A percentile compares a stretch with the other conserved stretches of the same genome.
Evolutionary conservation across 305 asterid species (phyloP).

Genomic region (Fraxinus platypoda): DNA sequence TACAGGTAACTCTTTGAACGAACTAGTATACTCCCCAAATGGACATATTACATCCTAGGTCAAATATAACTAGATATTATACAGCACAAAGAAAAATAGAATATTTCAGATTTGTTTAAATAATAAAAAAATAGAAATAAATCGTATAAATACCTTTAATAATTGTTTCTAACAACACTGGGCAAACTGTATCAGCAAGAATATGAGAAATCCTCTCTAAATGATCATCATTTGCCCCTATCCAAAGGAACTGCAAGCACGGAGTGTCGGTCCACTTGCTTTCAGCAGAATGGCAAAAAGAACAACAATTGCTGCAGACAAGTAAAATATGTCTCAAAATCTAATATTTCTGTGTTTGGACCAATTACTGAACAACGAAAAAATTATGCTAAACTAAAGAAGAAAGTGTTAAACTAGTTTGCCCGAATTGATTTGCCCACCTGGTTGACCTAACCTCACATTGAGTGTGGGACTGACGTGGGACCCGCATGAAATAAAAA

Average conservation of each 20-base stretch:
- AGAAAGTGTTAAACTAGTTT: too few relatives aligned
- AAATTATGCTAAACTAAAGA: not conserved
- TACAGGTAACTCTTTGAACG: slow-evolving; percentile 8
- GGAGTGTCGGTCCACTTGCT: slow-evolving; percentile 51
- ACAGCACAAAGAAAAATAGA: not conserved
- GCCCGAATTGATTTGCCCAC: too few relatives aligned
- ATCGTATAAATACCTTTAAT: slow-evolving; percentile 64
- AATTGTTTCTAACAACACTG: slow-evolving; percentile 73
- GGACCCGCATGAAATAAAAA: too few relatives aligned
- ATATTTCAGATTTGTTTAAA: not conserved
- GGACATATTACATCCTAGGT: not conserved
- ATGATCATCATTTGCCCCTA: slow-evolving; percentile 41
- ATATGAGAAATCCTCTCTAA: slow-evolving; percentile 58
- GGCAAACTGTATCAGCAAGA: slow-evolving; percentile 74
- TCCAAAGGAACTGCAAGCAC: slow-evolving; percentile 76
- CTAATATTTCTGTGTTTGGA: slow-evolving; percentile 15
- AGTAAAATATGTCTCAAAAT: slow-evolving; percentile 16
- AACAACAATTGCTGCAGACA: slow-evolving; percentile 71
- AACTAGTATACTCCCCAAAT: not conserved
- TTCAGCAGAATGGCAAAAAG: slow-evolving; percentile 51
- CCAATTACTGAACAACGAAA: slow-evolving; percentile 6
- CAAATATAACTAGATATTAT: not conserved
- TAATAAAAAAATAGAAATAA: slow-evolving; percentile 18
- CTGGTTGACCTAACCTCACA: too few relatives aligned
- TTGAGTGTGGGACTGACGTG: too few relatives aligned